These are phyloP conservation scores for Conoideocrella luteorostrata DNA, from an alignment of 2,329 filamentous ascomycete species.

Conservation along the genomic window DNA sequence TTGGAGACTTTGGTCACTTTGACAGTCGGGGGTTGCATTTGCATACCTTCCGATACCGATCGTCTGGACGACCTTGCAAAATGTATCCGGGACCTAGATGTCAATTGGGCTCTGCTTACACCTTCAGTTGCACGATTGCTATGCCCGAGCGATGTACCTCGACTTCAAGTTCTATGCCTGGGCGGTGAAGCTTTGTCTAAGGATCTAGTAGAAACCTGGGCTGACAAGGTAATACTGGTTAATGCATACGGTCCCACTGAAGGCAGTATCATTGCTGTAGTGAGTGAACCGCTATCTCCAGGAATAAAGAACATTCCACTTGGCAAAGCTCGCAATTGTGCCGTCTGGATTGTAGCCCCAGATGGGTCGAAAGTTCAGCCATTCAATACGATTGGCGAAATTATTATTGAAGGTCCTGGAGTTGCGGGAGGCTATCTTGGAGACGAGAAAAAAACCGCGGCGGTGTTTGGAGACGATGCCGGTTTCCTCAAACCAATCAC, in stretches of 20 bases:
- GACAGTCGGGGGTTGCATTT: constrained; percentile 11
- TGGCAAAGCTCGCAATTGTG: too few relatives aligned
- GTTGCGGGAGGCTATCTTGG: constrained; percentile 50
- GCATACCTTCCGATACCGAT: constrained; percentile 14
- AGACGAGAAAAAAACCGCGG: too few relatives aligned
- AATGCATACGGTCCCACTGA: constrained; percentile 34
- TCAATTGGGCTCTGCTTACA: constrained; percentile 9
- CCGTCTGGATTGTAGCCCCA: background rate
- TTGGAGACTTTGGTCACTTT: constrained; percentile 12
- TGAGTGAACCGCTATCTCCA: background rate
- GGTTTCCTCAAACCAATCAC: background rate
- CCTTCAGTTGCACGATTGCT: constrained; percentile 9
- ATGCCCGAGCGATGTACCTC: constrained; percentile 4
- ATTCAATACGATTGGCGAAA: background rate
- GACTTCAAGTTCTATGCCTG: constrained; percentile 14
- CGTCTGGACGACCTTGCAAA: constrained; percentile 7
- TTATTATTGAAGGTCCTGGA: constrained; percentile 33
- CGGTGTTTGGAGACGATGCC: too few relatives aligned
- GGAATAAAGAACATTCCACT: constrained; percentile 2
- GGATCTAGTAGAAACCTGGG: constrained; percentile 19
- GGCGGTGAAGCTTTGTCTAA: constrained; percentile 21
- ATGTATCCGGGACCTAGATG: constrained; percentile 9
- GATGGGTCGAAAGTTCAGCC: background rate
- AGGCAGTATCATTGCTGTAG: constrained; percentile 17
- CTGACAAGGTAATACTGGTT: constrained; percentile 20